phyloP scores from a whole-genome alignment of 345 rosid genomes.

The Brassica incana region DNA sequence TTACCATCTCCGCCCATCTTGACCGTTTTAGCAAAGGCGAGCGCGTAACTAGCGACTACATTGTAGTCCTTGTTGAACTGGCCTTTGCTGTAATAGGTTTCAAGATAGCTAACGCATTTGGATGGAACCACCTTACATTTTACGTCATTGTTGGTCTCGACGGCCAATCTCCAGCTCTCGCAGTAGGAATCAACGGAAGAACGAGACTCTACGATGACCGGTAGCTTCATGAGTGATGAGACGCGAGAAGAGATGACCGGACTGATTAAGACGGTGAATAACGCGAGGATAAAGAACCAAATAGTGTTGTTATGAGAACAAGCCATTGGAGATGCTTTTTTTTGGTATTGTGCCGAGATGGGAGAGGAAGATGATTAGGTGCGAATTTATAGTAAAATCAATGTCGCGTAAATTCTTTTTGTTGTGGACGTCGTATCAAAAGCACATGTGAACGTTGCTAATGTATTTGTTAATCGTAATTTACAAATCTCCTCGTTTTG shows the following conservation, averaged over 20 bases:
- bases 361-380: slow-evolving; percentile 8
- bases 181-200: slow-evolving; percentile 45
- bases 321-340: slow-evolving; percentile 36
- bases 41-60: slow-evolving; percentile 44
- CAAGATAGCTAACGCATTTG: slow-evolving; percentile 45
- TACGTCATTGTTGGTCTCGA: slow-evolving; percentile 84
- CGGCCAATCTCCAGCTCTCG: slow-evolving; percentile 75
- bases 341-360: background rate
- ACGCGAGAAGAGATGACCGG: slow-evolving; percentile 35
- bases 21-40: slow-evolving; percentile 46
- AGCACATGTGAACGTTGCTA: background rate
- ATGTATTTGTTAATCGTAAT: background rate
- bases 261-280: slow-evolving; percentile 20
- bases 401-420: background rate
- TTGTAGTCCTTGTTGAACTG: slow-evolving; percentile 56
- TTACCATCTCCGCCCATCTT: slow-evolving; percentile 49
- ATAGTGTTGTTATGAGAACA: slow-evolving; percentile 20
- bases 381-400: background rate
- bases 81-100: slow-evolving; percentile 48
- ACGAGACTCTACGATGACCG: slow-evolving; percentile 9
- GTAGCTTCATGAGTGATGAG: slow-evolving; percentile 43
- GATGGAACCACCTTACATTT: slow-evolving; percentile 53
- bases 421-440: background rate
- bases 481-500: background rate
- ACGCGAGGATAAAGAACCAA: slow-evolving; percentile 18